A percentile compares a stretch with the other conserved stretches of the same genome.
Conservation (phyloP, 495 filamentous ascomycete species). For the Penicillium canescens region DNA sequence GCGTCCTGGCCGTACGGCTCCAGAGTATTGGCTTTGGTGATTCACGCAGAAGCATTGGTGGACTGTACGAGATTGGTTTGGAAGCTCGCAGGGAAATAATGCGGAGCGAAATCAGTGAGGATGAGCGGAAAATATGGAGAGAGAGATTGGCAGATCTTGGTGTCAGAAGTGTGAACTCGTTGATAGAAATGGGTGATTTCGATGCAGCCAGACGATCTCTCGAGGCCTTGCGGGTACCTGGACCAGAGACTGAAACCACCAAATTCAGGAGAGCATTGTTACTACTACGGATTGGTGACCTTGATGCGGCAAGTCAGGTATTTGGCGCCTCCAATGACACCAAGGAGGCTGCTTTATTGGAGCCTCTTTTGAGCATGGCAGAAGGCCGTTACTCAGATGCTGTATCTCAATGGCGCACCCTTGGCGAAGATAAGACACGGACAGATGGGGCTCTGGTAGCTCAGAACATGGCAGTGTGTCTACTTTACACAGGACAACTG, state of each 20-base stretch:
- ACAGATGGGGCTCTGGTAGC: conserved; percentile 53
- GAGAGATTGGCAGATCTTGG: conserved; percentile 71
- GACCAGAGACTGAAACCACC: conserved; percentile 35
- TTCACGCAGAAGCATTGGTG: conserved; percentile 77
- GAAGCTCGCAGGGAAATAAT: conserved; percentile 65
- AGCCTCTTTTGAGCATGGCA: conserved; percentile 73
- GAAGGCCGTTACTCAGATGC: conserved; percentile 71
- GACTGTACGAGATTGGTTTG: conserved; percentile 81
- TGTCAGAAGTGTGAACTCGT: conserved; percentile 70
- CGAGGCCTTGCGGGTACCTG: conserved; percentile 35
- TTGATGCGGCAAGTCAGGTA: conserved; percentile 61
- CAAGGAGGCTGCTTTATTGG: conserved; percentile 42
- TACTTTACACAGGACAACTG: conserved; percentile 76
- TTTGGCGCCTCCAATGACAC: conserved; percentile 22
- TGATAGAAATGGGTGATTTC: conserved; percentile 91
- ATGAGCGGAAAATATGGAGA: conserved; percentile 62
- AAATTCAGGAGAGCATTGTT: conserved; percentile 61
- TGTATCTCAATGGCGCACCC: conserved; percentile 58
- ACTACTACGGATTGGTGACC: conserved; percentile 73
- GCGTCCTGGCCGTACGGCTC: conserved; percentile 76
- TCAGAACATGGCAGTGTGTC: conserved; percentile 80
- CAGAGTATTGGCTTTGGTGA: conserved; percentile 85
- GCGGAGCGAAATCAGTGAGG: conserved; percentile 24
- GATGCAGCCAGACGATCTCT: conserved; percentile 73
- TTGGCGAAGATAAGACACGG: conserved; percentile 41